Evolutionary conservation across 1,284 basidiomycete species (phyloP).

Genomic region (Tremellales sp.): DNA sequence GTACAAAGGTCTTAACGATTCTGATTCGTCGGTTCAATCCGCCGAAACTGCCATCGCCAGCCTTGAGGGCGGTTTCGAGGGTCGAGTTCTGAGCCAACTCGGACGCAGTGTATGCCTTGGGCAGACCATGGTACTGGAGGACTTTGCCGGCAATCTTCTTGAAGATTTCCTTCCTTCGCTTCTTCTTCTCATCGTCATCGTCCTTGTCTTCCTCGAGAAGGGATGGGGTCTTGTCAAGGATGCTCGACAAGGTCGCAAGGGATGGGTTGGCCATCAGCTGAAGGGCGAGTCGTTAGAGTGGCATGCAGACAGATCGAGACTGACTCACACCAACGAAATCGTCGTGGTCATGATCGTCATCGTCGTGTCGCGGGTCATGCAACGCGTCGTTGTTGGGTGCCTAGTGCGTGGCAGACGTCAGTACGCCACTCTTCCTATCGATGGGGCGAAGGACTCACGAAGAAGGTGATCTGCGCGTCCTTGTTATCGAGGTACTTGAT

Average conservation of each 20-base stretch:
- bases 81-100: conserved; percentile 60
- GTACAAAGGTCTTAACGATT: conserved; percentile 52
- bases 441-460: conserved; percentile 29
- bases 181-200: conserved; percentile 55
- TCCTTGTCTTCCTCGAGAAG: conserved; percentile 23
- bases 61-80: conserved; percentile 57
- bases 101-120: conserved; percentile 48
- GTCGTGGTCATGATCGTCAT: conserved; percentile 34
- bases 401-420: conserved; percentile 8
- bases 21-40: conserved; percentile 58
- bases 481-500: conserved; percentile 45
- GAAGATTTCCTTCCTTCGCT: conserved; percentile 53
- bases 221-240: conserved; percentile 28
- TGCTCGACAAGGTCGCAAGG: conserved; percentile 24
- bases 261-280: conserved; percentile 34
- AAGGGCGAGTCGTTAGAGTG: conserved; percentile 1
- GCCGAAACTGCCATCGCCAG: conserved; percentile 55
- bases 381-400: conserved; percentile 47
- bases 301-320: background rate
- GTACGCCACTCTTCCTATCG: background rate
- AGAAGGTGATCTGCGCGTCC: conserved; percentile 46
- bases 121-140: conserved; percentile 62
- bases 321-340: conserved; percentile 21
- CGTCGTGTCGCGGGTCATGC: conserved; percentile 31
- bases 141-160: conserved; percentile 57